A percentile compares a stretch with the other conserved stretches of the same genome.
phyloP scores from a whole-genome alignment of 352 stramenopile species.

The Phytophthora europaea region DNA sequence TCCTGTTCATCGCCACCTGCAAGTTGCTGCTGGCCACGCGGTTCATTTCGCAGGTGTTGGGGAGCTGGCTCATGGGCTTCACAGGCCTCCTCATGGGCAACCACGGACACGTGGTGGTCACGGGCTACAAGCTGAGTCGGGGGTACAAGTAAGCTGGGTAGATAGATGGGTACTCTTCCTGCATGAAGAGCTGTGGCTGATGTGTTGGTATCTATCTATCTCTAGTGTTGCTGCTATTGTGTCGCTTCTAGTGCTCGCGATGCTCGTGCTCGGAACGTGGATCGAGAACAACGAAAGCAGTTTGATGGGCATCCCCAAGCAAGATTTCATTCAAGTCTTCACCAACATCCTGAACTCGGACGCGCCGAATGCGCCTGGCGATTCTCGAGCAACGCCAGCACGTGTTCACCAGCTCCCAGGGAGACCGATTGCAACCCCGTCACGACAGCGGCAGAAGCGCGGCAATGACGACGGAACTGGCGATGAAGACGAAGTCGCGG shows the following conservation, averaged over 20 bases:
- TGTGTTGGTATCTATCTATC: slow-evolving; percentile 12
- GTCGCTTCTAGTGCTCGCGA: slow-evolving; percentile 52
- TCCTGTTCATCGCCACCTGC: slow-evolving; percentile 39
- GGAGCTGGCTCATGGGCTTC: slow-evolving; percentile 70
- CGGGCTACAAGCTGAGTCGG: slow-evolving; percentile 54
- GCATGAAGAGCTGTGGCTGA: neutral
- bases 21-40: slow-evolving; percentile 61
- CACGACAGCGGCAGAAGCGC: slow-evolving; percentile 2
- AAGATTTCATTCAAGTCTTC: slow-evolving; percentile 73
- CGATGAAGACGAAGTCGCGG: slow-evolving; percentile 38
- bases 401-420: slow-evolving; percentile 22
- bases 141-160: slow-evolving; percentile 52
- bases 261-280: slow-evolving; percentile 69
- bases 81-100: slow-evolving; percentile 66
- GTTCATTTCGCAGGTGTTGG: slow-evolving; percentile 69
- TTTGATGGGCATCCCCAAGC: slow-evolving; percentile 65
- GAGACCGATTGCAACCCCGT: neutral
- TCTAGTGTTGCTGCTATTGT: slow-evolving; percentile 53
- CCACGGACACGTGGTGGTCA: slow-evolving; percentile 61
- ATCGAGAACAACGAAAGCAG: slow-evolving; percentile 85
- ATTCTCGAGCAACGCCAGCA: slow-evolving; percentile 9
- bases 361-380: slow-evolving; percentile 15
- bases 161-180: neutral
- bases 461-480: slow-evolving; percentile 12
- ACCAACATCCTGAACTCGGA: slow-evolving; percentile 70